These are phyloP conservation scores for Gossypium schwendimanii DNA, from an alignment of 441 rosid genomes.

Conservation along the genomic window DNA sequence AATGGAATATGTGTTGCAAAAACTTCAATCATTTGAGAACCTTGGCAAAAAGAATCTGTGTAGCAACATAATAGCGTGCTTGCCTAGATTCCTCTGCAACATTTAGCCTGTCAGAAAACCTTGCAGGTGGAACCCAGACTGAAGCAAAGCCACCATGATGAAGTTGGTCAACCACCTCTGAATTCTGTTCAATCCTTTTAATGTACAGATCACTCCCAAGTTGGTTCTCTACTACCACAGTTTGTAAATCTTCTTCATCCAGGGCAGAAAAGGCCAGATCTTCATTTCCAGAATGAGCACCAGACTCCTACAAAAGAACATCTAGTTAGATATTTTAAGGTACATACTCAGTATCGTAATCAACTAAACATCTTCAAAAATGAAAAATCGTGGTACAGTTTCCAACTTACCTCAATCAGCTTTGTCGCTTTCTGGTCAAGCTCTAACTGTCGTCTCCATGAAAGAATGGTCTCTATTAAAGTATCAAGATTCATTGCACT, in stretches of 20 bases:
- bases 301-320: constrained; percentile 50
- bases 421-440: constrained; percentile 82
- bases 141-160: constrained; percentile 48
- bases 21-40: constrained; percentile 28
- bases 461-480: constrained; percentile 63
- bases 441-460: constrained; percentile 92
- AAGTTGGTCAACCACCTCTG: constrained; percentile 47
- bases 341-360: background rate
- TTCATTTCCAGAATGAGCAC: constrained; percentile 37
- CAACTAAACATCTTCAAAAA: background rate
- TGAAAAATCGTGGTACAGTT: constrained; percentile 10
- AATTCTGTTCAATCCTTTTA: constrained; percentile 66
- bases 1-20: background rate
- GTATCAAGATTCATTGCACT: constrained; percentile 90
- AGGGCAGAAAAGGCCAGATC: constrained; percentile 72
- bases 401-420: constrained; percentile 52
- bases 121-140: constrained; percentile 95
- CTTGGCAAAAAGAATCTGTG: constrained; percentile 93
- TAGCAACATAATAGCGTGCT: constrained; percentile 63
- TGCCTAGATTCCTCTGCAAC: constrained; percentile 76
- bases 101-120: constrained; percentile 82
- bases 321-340: constrained; percentile 17
- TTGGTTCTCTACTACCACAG: constrained; percentile 73
- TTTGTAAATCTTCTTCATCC: constrained; percentile 96
- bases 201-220: constrained; percentile 82